Conservation (phyloP, 169 alveolate genomes). For the Theileria annulata region DNA sequence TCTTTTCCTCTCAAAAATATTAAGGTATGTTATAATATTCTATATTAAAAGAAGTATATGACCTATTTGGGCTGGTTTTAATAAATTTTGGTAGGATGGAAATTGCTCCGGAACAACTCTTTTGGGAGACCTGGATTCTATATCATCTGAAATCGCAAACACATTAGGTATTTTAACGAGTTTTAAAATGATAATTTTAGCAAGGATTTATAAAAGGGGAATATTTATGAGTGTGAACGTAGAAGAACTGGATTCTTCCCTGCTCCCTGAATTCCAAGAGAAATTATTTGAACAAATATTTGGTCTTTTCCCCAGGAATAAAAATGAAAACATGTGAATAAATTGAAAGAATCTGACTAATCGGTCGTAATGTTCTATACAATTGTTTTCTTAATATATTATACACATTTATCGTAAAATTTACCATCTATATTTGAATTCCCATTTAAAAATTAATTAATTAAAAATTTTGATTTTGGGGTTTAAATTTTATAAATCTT, state of each 20-base stretch:
- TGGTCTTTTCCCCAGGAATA: slow-evolving; percentile 20
- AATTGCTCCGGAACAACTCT: slow-evolving; percentile 53
- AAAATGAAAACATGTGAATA: background rate
- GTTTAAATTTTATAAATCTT: background rate
- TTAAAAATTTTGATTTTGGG: background rate
- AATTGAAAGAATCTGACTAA: too few species aligned
- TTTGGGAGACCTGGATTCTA: slow-evolving; percentile 61
- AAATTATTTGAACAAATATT: slow-evolving; percentile 17
- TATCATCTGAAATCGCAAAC: slow-evolving; percentile 55
- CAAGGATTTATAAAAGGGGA: slow-evolving; percentile 28
- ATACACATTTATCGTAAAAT: background rate
- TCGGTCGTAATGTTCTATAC: too few species aligned
- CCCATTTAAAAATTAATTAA: background rate
- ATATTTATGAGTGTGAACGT: slow-evolving; percentile 54
- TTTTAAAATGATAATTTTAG: slow-evolving; percentile 7
- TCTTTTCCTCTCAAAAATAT: slow-evolving; percentile 49
- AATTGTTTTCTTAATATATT: background rate
- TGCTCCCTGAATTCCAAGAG: slow-evolving; percentile 42
- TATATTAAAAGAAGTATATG: background rate
- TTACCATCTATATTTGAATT: background rate
- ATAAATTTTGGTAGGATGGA: slow-evolving; percentile 33
- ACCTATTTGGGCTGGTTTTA: background rate
- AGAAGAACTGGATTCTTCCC: slow-evolving; percentile 27
- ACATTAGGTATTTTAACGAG: slow-evolving; percentile 29
- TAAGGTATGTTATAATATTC: slow-evolving; percentile 21